phyloP scores from a whole-genome alignment of 2,329 filamentous ascomycete species.

The Lasiodiplodia hormozganensis region DNA sequence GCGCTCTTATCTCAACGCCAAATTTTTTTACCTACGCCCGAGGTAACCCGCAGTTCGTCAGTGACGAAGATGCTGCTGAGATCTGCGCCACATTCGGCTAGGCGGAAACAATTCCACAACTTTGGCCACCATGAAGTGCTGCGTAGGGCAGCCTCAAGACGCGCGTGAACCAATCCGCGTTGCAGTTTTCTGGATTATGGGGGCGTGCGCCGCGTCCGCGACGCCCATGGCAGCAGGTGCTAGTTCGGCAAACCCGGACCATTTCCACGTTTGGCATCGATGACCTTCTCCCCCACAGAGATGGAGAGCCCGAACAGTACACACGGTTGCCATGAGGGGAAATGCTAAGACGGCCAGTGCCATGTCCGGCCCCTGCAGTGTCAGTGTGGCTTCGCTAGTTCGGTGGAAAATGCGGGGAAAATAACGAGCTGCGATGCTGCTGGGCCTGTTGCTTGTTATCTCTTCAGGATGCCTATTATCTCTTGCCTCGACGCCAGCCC shows the following conservation, averaged over 20 bases:
- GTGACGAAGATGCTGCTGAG: neutral
- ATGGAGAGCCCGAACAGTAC: neutral
- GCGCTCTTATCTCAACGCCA: conserved; percentile 8
- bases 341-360: neutral
- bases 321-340: neutral
- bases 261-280: neutral
- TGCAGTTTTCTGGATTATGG: neutral
- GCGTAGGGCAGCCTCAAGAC: neutral
- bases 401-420: neutral
- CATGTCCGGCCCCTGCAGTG: neutral
- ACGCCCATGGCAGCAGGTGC: neutral
- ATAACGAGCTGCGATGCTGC: neutral
- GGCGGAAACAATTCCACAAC: conserved; percentile 16
- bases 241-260: neutral
- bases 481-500: neutral
- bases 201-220: neutral
- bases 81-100: conserved; percentile 16
- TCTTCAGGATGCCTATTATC: neutral
- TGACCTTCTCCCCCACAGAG: neutral
- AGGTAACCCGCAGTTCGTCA: neutral
- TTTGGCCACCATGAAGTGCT: neutral
- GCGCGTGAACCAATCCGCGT: neutral
- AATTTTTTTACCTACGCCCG: neutral
- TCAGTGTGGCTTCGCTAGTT: neutral
- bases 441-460: conserved; percentile 4